Base-by-base conservation (phyloP, 352 stramenopile species). In the Thalassiosira ordinaria region DNA sequence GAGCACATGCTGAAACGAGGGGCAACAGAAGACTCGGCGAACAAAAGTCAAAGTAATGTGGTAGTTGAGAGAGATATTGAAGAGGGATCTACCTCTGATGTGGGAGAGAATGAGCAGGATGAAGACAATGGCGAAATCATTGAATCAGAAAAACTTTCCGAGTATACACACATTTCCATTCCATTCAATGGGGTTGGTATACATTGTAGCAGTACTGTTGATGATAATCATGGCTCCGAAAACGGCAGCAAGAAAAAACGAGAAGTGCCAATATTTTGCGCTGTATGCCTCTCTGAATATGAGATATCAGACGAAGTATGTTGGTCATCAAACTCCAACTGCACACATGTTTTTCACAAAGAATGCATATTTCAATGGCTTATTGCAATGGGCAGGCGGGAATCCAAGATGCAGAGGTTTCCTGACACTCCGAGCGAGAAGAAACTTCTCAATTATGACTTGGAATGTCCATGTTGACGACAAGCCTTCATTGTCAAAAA, bases 401-500 rank as follows among this genome's bases (percentile, higher is more conserved):
- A 56, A 5, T 80, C 71, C 2, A 79, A 75, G 39, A 77, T 56
- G 18, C 61, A 80, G 44, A 27, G 57, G 11, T 81, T 84, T 68
- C 49, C 29, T 11, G 47, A 73, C 8, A 24, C 65, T 41, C 49
- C 82, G 0, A 74, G 57, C n/a, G 29, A 79, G 37, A 33, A 22
- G 11, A 18, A 81, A 31, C 53, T 89, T 24, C 71, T 81, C 39
- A 61, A 82, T 18, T 90, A 86, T 59, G 57, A 72, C 5, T 83
- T 89, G 26, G 24, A 78, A 18, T 92, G 87, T 63, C 87, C 87
- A 8, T 92, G 87, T 61, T 92, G 87, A 80, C 79, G 87, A 26
- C 81, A 89, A 55, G 52, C 74, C n/a, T 92, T 90, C 29, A 51
- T 85, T 20, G n/a, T n/a, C n/a, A n/a, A n/a, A n/a, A n/a, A n/a